Evolutionary conservation across 1,284 basidiomycete genomes (phyloP).

Genomic region (Ganoderma lucidum): DNA sequence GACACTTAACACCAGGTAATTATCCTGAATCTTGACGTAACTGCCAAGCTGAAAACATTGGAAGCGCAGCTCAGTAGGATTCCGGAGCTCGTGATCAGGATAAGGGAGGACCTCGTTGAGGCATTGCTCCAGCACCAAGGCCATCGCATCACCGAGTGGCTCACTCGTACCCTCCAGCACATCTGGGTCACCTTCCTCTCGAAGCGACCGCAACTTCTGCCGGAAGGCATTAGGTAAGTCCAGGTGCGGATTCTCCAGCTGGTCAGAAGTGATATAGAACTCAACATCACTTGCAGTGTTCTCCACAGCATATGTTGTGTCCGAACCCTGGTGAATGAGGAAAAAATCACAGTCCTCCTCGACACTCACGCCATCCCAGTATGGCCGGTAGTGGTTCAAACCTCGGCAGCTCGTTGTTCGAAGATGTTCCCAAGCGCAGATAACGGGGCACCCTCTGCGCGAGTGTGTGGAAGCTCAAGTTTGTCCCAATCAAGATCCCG

Average conservation of each 20-base stretch:
- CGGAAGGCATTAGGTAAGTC: neutral
- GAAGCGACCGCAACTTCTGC: neutral
- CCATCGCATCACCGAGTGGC: neutral
- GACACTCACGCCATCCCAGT: neutral
- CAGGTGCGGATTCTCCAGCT: neutral
- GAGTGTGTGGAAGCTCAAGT: neutral
- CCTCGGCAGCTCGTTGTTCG: neutral
- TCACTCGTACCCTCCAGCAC: neutral
- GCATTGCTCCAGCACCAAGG: neutral
- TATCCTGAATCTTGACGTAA: neutral
- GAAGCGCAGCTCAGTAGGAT: neutral
- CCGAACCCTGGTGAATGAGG: neutral
- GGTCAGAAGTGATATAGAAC: neutral
- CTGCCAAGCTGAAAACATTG: too few species aligned
- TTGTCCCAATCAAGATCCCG: neutral
- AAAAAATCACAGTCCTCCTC: neutral
- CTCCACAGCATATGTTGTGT: neutral
- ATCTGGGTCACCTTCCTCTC: slow-evolving; percentile 3
- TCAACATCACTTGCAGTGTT: neutral
- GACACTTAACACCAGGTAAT: neutral
- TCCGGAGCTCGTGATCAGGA: neutral
- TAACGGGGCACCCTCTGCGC: neutral
- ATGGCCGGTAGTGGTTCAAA: neutral
- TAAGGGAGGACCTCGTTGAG: neutral
- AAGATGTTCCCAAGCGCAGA: neutral